Percentiles rank a stretch among this genome's conserved stretches.
phyloP scores from a whole-genome alignment of 75 land plant genomes.

The Cryptomeria japonica region DNA sequence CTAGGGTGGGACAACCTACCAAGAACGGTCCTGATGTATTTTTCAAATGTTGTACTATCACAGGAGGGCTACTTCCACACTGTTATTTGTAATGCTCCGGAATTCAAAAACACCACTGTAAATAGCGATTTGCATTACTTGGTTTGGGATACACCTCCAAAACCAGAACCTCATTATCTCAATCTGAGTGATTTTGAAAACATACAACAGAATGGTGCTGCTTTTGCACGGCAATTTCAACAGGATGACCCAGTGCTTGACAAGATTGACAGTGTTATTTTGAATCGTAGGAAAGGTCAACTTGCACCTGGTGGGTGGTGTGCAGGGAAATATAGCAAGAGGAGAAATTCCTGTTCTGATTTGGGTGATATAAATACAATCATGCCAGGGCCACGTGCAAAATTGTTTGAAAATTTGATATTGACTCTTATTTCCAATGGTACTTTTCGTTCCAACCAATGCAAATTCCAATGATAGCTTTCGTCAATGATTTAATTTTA shows the following conservation, averaged over 20 bases:
- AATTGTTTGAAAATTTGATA: slow-evolving; percentile 41
- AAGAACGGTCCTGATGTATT: slow-evolving; percentile 74
- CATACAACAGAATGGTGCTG: slow-evolving; percentile 56
- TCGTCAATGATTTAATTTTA: not conserved
- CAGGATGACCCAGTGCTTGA: slow-evolving; percentile 63
- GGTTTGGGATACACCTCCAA: slow-evolving; percentile 79
- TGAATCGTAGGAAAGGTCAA: slow-evolving; percentile 36
- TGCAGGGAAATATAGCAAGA: slow-evolving; percentile 36
- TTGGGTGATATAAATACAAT: slow-evolving; percentile 59
- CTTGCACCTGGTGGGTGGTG: slow-evolving; percentile 85
- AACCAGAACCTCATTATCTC: slow-evolving; percentile 69
- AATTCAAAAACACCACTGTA: slow-evolving; percentile 68
- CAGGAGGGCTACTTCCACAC: slow-evolving; percentile 81
- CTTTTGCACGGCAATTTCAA: slow-evolving; percentile 71
- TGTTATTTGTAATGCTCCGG: slow-evolving; percentile 69
- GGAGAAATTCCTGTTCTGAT: slow-evolving; percentile 61
- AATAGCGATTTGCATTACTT: slow-evolving; percentile 70
- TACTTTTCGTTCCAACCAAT: slow-evolving; percentile 34
- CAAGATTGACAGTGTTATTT: slow-evolving; percentile 57
- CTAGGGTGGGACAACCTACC: slow-evolving; percentile 91
- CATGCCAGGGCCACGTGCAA: slow-evolving; percentile 63
- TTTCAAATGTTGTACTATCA: slow-evolving; percentile 57
- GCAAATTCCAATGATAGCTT: slow-evolving; percentile 19
- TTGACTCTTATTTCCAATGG: slow-evolving; percentile 31
- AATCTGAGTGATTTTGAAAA: slow-evolving; percentile 41